phyloP scores from a whole-genome alignment of 768 basidiomycete species.

The Candolleomyces efflorescens region DNA sequence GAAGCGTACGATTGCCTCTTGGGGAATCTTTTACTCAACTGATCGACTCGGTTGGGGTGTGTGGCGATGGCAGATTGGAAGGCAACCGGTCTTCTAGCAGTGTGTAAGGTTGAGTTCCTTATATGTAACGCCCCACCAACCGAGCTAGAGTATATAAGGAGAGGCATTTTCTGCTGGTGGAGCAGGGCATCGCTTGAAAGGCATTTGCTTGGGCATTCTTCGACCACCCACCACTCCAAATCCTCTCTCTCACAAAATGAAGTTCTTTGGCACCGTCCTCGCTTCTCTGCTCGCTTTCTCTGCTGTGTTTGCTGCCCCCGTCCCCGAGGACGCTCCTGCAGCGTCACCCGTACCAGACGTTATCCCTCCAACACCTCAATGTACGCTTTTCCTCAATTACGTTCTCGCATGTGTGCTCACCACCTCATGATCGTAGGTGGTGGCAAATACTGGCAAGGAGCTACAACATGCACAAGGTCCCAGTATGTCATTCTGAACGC shows the following conservation, averaged over 20 bases:
- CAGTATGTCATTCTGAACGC: neutral
- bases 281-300: neutral
- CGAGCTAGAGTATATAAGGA: too few relatives aligned
- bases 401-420: neutral
- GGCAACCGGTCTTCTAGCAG: neutral
- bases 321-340: too few relatives aligned
- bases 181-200: too few relatives aligned
- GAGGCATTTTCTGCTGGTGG: too few relatives aligned
- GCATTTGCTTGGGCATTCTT: too few relatives aligned
- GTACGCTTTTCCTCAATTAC: neutral
- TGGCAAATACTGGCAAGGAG: conserved; percentile 4
- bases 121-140: too few relatives aligned
- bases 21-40: neutral
- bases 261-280: neutral
- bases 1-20: neutral
- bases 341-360: neutral
- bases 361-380: neutral
- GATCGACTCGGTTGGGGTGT: neutral
- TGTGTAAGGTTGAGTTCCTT: neutral
- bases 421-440: neutral
- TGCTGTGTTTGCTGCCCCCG: neutral
- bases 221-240: neutral
- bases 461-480: neutral
- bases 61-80: neutral
- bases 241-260: neutral